Percentiles rank a stretch among this genome's conserved stretches.
Conservation (phyloP, 2,329 filamentous ascomycete genomes). For the Trichoderma sp. region DNA sequence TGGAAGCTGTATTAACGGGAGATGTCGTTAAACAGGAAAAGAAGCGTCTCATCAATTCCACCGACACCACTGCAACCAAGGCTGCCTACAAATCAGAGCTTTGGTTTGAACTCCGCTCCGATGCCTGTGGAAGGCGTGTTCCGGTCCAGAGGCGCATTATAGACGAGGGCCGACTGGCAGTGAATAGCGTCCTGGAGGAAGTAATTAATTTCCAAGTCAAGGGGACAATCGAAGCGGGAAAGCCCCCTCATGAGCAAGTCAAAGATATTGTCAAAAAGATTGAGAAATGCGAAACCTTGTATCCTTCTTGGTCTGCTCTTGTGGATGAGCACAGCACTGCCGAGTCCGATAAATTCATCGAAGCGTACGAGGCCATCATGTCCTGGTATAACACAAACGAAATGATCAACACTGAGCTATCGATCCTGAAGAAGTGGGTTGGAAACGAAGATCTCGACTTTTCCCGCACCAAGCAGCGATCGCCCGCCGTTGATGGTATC, state of each 20-base stretch:
- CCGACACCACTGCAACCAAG: slow-evolving; percentile 60
- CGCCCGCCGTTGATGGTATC: slow-evolving; percentile 68
- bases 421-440: slow-evolving; percentile 92
- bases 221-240: slow-evolving; percentile 88
- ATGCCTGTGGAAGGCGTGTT: slow-evolving; percentile 79
- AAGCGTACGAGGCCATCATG: slow-evolving; percentile 85
- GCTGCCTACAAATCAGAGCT: slow-evolving; percentile 76
- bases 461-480: slow-evolving; percentile 70
- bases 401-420: slow-evolving; percentile 92
- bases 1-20: slow-evolving; percentile 91
- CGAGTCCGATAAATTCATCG: slow-evolving; percentile 74
- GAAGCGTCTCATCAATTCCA: slow-evolving; percentile 84
- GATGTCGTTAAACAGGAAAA: slow-evolving; percentile 99
- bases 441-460: slow-evolving; percentile 96
- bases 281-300: slow-evolving; percentile 83
- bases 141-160: slow-evolving; percentile 85
- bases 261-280: slow-evolving; percentile 88
- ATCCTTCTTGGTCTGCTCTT: slow-evolving; percentile 78
- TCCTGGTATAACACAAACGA: slow-evolving; percentile 97
- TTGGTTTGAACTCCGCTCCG: slow-evolving; percentile 87
- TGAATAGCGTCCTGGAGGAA: slow-evolving; percentile 79
- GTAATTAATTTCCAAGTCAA: slow-evolving; percentile 94
- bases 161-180: slow-evolving; percentile 75
- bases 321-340: slow-evolving; percentile 75
- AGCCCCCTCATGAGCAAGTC: slow-evolving; percentile 85